Evolutionary conservation across 2,329 filamentous ascomycete genomes (phyloP).

Genomic region (Graphilbum sp.): DNA sequence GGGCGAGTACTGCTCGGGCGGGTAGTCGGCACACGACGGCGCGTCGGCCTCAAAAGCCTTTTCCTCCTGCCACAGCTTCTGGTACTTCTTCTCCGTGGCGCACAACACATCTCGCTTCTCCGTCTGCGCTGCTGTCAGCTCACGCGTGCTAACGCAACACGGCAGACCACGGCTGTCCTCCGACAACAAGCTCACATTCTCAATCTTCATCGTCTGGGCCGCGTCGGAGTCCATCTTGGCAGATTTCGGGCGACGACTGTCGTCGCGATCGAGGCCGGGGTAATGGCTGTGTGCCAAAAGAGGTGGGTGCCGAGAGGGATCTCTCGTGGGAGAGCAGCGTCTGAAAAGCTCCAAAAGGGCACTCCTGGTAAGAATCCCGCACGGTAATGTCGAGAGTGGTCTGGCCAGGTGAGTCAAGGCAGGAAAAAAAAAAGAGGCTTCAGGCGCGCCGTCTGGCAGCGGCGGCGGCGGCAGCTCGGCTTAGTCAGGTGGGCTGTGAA

Average conservation of each 20-base stretch:
- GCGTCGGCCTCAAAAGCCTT: background rate
- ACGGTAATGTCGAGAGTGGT: background rate
- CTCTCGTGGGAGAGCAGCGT: too few species aligned
- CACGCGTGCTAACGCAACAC: background rate
- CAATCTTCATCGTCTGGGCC: background rate
- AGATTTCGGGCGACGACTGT: background rate
- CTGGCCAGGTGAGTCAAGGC: background rate
- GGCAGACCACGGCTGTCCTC: background rate
- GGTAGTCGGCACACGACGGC: background rate
- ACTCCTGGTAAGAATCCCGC: too few species aligned
- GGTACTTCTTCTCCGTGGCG: background rate
- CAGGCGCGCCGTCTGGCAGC: background rate
- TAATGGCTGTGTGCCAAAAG: too few species aligned
- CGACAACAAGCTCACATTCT: background rate
- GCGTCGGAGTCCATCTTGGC: background rate
- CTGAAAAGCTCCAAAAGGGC: too few species aligned
- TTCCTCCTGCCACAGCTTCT: slow-evolving; percentile 1
- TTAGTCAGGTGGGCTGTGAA: background rate
- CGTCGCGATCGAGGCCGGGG: background rate
- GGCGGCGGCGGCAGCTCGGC: background rate
- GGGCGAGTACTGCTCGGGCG: background rate
- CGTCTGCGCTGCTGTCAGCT: background rate
- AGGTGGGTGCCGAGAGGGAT: too few species aligned
- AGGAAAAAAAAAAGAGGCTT: background rate
- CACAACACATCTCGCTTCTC: background rate